Base-by-base conservation (phyloP, 805 yeast species). In the Kregervanrija delftensis region DNA sequence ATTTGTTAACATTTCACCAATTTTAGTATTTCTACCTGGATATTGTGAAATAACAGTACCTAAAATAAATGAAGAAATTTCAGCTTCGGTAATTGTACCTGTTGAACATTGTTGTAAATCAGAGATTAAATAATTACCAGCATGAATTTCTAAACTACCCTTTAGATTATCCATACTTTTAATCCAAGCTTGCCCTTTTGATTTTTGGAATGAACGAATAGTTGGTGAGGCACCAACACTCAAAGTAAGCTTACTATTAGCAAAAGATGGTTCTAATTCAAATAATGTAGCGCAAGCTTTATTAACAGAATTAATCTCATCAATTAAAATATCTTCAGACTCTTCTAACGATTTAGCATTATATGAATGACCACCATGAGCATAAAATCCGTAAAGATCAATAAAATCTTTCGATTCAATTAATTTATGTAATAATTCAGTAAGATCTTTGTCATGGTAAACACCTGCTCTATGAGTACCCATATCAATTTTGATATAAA, bases 1-100 rank as follows among this genome's bases (percentile, higher is more conserved):
- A 54, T 83, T 82, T 42, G 81, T 67, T 39, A 84, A 66, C 42
- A 83, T 64, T 62, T 86, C 95, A 63, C 80, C 87, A 1, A 96
- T 87, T 60, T 86, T 86, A 59, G 90, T 87, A 60, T 91, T 90
- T 54, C 84, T 82, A 48, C 97, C 96, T 60, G 93, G 89, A 71
- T 93, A 93, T 69, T 95, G 99, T 8, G 96, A 88, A 61, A 77
- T 60, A 2, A 81, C 80, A 30, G 78, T 76, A 0, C 82, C 79
- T 15, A 78, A 49, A 1, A 81, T 80, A 16, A 11, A 22, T 13
- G 42, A 17, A 28, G 34, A 37, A 28, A 30, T 11, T 12, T n/a
- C 41, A 11, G 22, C 41, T 8, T 13, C 41, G 5, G 35, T 40
- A 16, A 12, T 32, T 11, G 14, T 17, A 11, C 17, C 13, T 14